A percentile compares a stretch with the other conserved stretches of the same genome.
These are phyloP conservation scores for Nicotiana sylvestris DNA, from an alignment of 257 asterid species.

Conservation along the genomic window DNA sequence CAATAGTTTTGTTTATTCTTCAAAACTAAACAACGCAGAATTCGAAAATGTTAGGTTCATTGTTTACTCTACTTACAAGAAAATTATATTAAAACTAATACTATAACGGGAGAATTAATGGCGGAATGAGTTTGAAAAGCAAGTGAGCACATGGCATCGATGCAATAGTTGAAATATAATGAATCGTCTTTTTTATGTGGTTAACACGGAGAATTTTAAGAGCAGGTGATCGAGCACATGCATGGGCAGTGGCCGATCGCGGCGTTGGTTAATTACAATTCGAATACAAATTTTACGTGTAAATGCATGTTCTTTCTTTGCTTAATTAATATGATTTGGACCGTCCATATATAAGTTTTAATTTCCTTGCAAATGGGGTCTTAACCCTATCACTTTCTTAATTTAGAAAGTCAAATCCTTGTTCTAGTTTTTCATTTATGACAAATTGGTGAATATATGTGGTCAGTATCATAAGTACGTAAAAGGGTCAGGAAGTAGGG, in stretches of 20 bases:
- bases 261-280: neutral
- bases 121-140: neutral
- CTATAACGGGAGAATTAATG: neutral
- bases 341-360: neutral
- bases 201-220: neutral
- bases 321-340: neutral
- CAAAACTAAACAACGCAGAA: neutral
- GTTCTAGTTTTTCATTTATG: neutral
- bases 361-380: constrained; percentile 7
- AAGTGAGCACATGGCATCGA: constrained; percentile 2
- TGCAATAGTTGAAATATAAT: neutral
- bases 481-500: neutral
- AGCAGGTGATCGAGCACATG: too few species aligned
- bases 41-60: constrained; percentile 12
- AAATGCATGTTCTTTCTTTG: neutral
- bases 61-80: constrained; percentile 6
- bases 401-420: neutral
- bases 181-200: neutral
- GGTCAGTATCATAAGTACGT: neutral
- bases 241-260: neutral
- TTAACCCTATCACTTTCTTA: neutral
- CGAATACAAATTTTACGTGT: neutral
- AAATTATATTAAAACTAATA: neutral
- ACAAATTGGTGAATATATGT: neutral
- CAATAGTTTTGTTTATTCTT: neutral